Percentiles rank a stretch among this genome's conserved stretches.
phyloP scores from a whole-genome alignment of 208 protist genomes.

The Acanthamoeba healyi region DNA sequence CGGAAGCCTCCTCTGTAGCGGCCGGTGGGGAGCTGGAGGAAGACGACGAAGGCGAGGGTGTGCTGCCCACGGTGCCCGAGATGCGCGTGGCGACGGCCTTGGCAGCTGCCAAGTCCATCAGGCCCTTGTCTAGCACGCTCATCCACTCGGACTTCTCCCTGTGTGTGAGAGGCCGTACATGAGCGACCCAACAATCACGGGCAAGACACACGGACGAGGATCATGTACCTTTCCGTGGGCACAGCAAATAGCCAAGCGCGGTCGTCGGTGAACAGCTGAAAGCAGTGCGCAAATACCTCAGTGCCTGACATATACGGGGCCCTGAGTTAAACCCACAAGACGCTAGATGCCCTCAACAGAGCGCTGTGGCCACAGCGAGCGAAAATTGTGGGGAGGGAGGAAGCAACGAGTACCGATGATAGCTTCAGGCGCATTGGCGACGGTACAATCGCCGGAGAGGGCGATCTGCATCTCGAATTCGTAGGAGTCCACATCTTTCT shows the following conservation, averaged over 20 bases:
- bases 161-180: neutral
- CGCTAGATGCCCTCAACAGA: too few relatives aligned
- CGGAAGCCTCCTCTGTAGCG: neutral
- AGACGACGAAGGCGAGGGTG: neutral
- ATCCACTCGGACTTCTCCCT: constrained; percentile 23
- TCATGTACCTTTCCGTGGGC: neutral
- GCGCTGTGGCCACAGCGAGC: too few relatives aligned
- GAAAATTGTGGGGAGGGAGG: neutral
- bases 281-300: neutral
- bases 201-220: neutral
- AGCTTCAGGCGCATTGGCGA: neutral
- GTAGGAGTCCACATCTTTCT: neutral
- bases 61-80: neutral
- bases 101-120: neutral
- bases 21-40: neutral
- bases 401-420: neutral
- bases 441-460: neutral
- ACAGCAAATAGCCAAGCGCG: constrained; percentile 4
- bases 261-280: constrained; percentile 30
- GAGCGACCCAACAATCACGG: neutral
- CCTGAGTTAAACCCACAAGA: neutral
- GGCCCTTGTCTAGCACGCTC: neutral
- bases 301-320: neutral
- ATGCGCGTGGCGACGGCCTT: neutral
- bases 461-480: constrained; percentile 8